Evolutionary conservation across 2,329 filamentous ascomycete species (phyloP).

Genomic region (Apiospora aurea): DNA sequence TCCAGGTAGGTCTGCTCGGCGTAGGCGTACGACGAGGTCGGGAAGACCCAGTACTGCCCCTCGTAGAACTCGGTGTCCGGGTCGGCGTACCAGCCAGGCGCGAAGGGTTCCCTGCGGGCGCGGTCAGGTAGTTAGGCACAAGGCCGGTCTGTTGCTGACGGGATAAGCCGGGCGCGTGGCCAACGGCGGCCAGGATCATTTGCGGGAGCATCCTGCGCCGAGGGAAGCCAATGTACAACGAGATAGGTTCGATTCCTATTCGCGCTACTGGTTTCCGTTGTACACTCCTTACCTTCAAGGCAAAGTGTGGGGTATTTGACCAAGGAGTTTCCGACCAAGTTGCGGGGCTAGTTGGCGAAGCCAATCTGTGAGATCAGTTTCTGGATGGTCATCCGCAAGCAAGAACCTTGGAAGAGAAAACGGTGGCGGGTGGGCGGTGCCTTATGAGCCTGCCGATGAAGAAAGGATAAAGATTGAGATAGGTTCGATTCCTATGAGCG

Average conservation of each 20-base stretch:
- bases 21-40: conserved; percentile 53
- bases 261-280: too few species aligned
- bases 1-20: conserved; percentile 57
- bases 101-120: conserved; percentile 54
- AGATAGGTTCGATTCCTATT: too few species aligned
- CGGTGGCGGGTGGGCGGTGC: too few species aligned
- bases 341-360: background rate
- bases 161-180: background rate
- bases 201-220: background rate
- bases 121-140: conserved; percentile 47
- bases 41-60: conserved; percentile 55
- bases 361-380: background rate
- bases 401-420: background rate
- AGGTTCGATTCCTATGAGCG: too few species aligned
- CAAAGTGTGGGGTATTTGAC: background rate
- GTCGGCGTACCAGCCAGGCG: conserved; percentile 59
- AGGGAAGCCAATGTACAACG: too few species aligned
- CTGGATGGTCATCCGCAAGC: background rate
- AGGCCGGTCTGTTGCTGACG: background rate
- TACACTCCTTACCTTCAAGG: too few species aligned
- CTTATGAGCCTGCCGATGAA: too few species aligned
- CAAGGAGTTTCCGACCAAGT: background rate
- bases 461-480: too few species aligned
- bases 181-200: background rate
- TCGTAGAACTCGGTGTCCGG: conserved; percentile 56